Percentiles rank a stretch among this genome's conserved stretches.
These are phyloP conservation scores for Purpureocillium takamizusanense DNA, from an alignment of 2,329 filamentous ascomycete genomes.

Conservation along the genomic window DNA sequence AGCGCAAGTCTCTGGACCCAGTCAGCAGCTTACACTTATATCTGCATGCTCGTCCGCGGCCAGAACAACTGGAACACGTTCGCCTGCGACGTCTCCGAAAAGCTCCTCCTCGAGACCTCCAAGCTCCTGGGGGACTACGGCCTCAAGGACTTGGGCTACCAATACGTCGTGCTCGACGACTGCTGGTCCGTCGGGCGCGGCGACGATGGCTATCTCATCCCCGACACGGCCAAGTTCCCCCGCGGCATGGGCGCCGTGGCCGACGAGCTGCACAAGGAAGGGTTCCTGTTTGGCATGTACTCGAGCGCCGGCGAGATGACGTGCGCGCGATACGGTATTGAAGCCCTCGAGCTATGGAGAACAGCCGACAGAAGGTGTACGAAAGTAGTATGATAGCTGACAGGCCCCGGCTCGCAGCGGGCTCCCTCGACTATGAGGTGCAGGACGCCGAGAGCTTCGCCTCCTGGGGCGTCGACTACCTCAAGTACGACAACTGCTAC, in stretches of 20 bases:
- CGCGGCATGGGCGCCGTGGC: constrained; percentile 24
- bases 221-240: constrained; percentile 25
- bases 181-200: constrained; percentile 21
- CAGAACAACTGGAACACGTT: constrained; percentile 8
- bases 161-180: constrained; percentile 23
- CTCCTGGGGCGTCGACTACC: constrained; percentile 41
- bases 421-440: constrained; percentile 40
- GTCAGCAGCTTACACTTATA: constrained; percentile 1
- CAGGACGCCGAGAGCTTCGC: constrained; percentile 44
- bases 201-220: constrained; percentile 16
- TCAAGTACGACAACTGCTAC: constrained; percentile 43
- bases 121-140: constrained; percentile 15
- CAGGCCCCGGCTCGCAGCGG: constrained; percentile 24
- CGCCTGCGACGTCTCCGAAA: constrained; percentile 7
- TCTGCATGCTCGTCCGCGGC: no score
- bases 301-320: constrained; percentile 34
- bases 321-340: constrained; percentile 26
- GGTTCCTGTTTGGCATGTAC: constrained; percentile 30
- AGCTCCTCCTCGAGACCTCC: constrained; percentile 10
- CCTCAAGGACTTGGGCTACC: constrained; percentile 17
- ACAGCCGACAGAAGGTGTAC: no score
- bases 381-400: constrained; percentile 6
- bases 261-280: constrained; percentile 22
- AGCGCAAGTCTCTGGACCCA: not conserved
- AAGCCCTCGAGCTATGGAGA: no score